Percentiles rank a stretch among this genome's conserved stretches.
Conservation (phyloP, 108 stramenopile species). For the Parietichytrium sp. region DNA sequence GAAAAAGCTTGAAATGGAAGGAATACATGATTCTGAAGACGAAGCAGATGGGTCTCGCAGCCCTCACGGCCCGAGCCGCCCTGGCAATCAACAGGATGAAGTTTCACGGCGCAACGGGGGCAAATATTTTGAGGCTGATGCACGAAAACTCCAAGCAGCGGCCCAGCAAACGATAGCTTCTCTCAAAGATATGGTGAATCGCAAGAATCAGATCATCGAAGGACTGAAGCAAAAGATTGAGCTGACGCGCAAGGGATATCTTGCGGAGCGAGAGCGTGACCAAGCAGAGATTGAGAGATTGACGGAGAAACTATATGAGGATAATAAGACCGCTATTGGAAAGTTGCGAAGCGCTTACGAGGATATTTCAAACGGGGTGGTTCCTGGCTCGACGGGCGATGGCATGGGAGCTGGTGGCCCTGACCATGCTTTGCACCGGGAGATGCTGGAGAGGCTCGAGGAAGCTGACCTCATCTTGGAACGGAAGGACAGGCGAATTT, state of each 20-base stretch:
- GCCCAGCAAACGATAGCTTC: slow-evolving; percentile 41
- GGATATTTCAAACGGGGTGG: not conserved
- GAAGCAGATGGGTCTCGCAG: not conserved
- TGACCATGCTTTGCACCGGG: slow-evolving; percentile 20
- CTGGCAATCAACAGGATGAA: too few species aligned
- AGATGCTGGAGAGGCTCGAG: slow-evolving; percentile 35
- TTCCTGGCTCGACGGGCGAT: not conserved
- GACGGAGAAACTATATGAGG: slow-evolving; percentile 41
- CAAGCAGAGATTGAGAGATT: slow-evolving; percentile 40
- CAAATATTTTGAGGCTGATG: slow-evolving; percentile 23
- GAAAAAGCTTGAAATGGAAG: not conserved
- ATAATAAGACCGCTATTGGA: slow-evolving; percentile 39
- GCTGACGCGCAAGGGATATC: not conserved
- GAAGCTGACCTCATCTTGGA: slow-evolving; percentile 40
- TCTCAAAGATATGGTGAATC: slow-evolving; percentile 20
- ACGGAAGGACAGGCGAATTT: slow-evolving; percentile 35
- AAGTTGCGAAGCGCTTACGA: slow-evolving; percentile 42
- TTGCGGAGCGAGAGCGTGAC: slow-evolving; percentile 34
- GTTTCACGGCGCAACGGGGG: too few species aligned
- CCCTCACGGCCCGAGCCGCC: too few species aligned
- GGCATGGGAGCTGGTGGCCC: not conserved
- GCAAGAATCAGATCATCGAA: slow-evolving; percentile 41
- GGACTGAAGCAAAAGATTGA: slow-evolving; percentile 38
- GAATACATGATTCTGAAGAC: not conserved
- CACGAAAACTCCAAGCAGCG: slow-evolving; percentile 30